phyloP scores from a whole-genome alignment of 1,284 basidiomycete species.

The Takashimella tepidaria region DNA sequence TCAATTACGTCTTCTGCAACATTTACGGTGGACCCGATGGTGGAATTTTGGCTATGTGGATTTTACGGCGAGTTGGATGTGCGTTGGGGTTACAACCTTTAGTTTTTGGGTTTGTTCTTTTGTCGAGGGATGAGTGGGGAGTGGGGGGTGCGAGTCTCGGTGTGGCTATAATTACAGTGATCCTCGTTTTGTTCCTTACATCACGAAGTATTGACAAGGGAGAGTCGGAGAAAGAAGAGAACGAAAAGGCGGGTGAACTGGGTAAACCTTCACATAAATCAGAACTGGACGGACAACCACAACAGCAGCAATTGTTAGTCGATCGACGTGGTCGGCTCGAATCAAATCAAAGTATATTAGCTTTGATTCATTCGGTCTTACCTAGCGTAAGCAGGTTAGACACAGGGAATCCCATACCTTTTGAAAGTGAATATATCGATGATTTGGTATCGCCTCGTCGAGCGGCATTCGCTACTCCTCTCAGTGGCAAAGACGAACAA shows the following conservation, averaged over 20 bases:
- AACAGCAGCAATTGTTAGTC: constrained; percentile 13
- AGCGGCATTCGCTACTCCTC: constrained; percentile 45
- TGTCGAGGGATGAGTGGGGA: constrained; percentile 62
- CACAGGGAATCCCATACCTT: constrained; percentile 7
- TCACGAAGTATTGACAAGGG: not conserved
- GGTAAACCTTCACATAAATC: not conserved
- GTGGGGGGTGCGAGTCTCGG: constrained; percentile 62
- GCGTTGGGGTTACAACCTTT: constrained; percentile 59
- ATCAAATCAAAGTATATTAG: constrained; percentile 10
- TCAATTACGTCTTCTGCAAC: constrained; percentile 67
- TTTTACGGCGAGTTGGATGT: constrained; percentile 58
- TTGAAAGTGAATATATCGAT: constrained; percentile 50
- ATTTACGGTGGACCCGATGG: constrained; percentile 62
- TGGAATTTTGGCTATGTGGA: constrained; percentile 66
- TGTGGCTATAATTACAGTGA: constrained; percentile 50
- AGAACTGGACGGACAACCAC: not conserved
- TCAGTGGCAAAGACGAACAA: constrained; percentile 1
- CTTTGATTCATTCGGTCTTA: constrained; percentile 10
- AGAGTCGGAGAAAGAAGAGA: not conserved
- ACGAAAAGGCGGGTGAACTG: not conserved
- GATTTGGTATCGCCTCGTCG: constrained; percentile 66
- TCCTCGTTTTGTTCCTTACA: constrained; percentile 24
- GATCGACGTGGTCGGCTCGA: constrained; percentile 15
- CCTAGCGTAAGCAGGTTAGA: constrained; percentile 7
- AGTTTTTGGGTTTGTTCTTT: constrained; percentile 64